Base-by-base conservation (phyloP, 1,284 basidiomycete species). In the Naganishia sp. region DNA sequence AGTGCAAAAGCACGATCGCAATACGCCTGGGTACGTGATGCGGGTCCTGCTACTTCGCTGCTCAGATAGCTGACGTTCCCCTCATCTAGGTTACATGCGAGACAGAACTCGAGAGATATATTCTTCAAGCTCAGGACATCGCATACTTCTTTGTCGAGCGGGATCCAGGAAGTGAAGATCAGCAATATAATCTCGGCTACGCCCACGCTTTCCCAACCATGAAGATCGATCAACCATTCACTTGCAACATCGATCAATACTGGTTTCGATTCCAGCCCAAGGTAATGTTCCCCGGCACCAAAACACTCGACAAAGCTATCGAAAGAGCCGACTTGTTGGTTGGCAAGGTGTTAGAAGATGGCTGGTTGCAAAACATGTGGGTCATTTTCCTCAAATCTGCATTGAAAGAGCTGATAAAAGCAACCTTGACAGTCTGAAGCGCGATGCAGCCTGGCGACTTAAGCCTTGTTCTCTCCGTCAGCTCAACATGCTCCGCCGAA, bases 401-500 rank as follows among this genome's bases (percentile, higher is more conserved):
- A 39, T 13, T 2, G 10, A 7, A 39, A 39, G 36, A 39, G 13
- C 36, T 39, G 36, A 39, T 39, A 9, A 39, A 10, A 9, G 23
- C 18, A 5, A 6, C 13, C 7, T 39, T n/a, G 13, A 55, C 9
- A 57, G 55, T n/a, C 23, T 46, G 43, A 25, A 25, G n/a, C 43
- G 44, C 11, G 33, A n/a, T 18, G 43, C 55, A 15, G 46, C 23
- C 28, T 57, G 55, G 55, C 43, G 55, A 48, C n/a, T 4, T 15
- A 46, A 46, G 39, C 28, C 55, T 18, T 46, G 55, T 46, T 18
- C 43, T 18, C 15, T 45, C 9, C 16, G n/a, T 3, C 55, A 57
- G 39, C 44, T 57, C 25, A 57, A 57, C 18, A 57, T 57, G 55
- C 55, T 57, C 6, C 44, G 45, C 11, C 44, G 28, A 36, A 57